These are phyloP conservation scores for Fusarium falciforme DNA, from an alignment of 2,329 filamentous ascomycete species.

Conservation along the genomic window DNA sequence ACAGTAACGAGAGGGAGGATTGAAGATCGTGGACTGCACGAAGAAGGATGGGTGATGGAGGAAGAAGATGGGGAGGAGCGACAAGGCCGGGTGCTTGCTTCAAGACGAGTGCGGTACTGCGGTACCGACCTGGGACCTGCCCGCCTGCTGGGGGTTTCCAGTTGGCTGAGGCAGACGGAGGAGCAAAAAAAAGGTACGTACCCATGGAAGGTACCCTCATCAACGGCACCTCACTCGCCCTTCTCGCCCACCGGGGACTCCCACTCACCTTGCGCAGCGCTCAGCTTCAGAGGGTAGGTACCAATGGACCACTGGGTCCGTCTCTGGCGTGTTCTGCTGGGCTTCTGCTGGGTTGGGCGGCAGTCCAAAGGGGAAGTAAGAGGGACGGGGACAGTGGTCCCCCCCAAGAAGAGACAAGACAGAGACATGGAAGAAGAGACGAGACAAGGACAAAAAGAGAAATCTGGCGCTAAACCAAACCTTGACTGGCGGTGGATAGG, in stretches of 20 bases:
- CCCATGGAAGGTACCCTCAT: constrained; percentile 31
- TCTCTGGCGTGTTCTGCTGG: constrained; percentile 27
- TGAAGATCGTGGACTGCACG: constrained; percentile 49
- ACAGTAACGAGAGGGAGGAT: constrained; percentile 36
- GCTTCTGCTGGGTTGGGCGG: constrained; percentile 28
- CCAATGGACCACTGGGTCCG: constrained; percentile 36
- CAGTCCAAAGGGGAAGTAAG: constrained; percentile 20
- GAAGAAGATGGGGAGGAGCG: constrained; percentile 53
- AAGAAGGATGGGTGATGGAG: constrained; percentile 49
- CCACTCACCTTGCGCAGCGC: constrained; percentile 19
- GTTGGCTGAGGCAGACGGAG: constrained; percentile 39
- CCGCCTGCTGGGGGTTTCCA: constrained; percentile 36
- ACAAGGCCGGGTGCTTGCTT: constrained; percentile 48
- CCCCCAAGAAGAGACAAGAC: constrained; percentile 38
- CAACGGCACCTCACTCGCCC: constrained; percentile 38
- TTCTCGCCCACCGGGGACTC: constrained; percentile 28
- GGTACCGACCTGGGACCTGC: constrained; percentile 43
- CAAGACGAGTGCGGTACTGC: constrained; percentile 46
- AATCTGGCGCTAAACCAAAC: constrained; percentile 51
- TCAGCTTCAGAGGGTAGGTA: constrained; percentile 24
- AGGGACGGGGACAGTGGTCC: constrained; percentile 27
- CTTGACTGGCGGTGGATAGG: constrained; percentile 50
- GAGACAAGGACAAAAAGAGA: constrained; percentile 40
- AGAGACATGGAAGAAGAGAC: constrained; percentile 40
- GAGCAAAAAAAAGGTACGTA: constrained; percentile 43